phyloP scores from a whole-genome alignment of 1,284 basidiomycete genomes.

The Tilletiopsis washingtonensis region DNA sequence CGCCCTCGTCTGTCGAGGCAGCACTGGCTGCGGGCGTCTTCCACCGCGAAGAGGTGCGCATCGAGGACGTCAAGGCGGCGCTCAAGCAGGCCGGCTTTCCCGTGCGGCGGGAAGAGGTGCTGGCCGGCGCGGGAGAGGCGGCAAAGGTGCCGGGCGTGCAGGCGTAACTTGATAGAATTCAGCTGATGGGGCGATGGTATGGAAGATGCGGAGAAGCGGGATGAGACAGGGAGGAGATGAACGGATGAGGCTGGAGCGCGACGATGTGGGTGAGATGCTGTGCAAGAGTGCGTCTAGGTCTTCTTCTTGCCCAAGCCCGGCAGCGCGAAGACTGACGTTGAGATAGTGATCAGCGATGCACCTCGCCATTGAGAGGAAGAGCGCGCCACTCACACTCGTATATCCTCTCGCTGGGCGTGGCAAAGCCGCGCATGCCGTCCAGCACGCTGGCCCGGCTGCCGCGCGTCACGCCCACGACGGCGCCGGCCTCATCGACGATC shows the following conservation, averaged over 20 bases:
- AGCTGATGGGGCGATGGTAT: too few relatives aligned
- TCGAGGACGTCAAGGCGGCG: slow-evolving; percentile 50
- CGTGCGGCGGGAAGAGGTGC: slow-evolving; percentile 28
- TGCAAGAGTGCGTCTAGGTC: too few relatives aligned
- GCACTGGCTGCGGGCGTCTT: slow-evolving; percentile 96
- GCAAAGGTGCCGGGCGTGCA: too few relatives aligned
- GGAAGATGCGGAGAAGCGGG: too few relatives aligned
- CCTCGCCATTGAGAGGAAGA: neutral
- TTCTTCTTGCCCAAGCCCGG: slow-evolving; percentile 34
- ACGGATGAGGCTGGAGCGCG: too few relatives aligned
- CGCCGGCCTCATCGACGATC: slow-evolving; percentile 59
- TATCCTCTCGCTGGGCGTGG: slow-evolving; percentile 61
- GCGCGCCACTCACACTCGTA: slow-evolving; percentile 51
- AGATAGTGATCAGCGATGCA: neutral
- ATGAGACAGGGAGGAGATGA: too few relatives aligned
- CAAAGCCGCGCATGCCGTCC: slow-evolving; percentile 60
- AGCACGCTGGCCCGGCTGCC: slow-evolving; percentile 56
- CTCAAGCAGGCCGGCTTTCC: slow-evolving; percentile 33
- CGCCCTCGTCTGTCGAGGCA: slow-evolving; percentile 61
- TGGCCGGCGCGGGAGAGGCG: too few relatives aligned
- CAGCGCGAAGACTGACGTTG: slow-evolving; percentile 25
- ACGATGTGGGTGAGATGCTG: too few relatives aligned
- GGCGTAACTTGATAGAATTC: too few relatives aligned
- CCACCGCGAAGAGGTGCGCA: slow-evolving; percentile 75
- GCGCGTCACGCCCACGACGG: slow-evolving; percentile 63